A percentile compares a stretch with the other conserved stretches of the same genome.
phyloP scores from a whole-genome alignment of 768 basidiomycete species.

The Pulveroboletus ravenelii region DNA sequence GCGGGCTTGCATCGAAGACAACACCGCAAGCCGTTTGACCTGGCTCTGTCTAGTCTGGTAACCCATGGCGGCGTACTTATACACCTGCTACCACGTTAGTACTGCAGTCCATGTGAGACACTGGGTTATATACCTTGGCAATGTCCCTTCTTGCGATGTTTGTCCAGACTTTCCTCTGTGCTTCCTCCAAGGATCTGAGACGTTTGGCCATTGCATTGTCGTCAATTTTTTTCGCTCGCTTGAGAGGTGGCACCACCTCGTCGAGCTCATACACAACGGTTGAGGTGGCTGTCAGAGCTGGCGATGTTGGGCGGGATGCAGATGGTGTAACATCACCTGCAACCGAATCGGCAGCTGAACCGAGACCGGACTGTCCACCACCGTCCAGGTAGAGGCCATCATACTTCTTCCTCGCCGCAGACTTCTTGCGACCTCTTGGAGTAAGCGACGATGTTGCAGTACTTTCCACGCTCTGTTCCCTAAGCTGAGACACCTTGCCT shows the following conservation, averaged over 20 bases:
- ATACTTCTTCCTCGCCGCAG: slow-evolving; percentile 52
- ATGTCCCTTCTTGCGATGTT: slow-evolving; percentile 83
- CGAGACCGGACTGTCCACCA: slow-evolving; percentile 43
- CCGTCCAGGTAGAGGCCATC: slow-evolving; percentile 50
- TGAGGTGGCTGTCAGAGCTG: slow-evolving; percentile 48
- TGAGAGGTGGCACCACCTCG: slow-evolving; percentile 64
- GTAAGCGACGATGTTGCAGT: slow-evolving; percentile 34
- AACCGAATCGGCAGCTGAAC: slow-evolving; percentile 45
- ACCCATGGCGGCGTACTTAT: slow-evolving; percentile 68
- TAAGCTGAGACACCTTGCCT: slow-evolving; percentile 42
- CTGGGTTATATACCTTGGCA: slow-evolving; percentile 54
- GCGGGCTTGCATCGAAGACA: slow-evolving; percentile 74
- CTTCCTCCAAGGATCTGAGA: slow-evolving; percentile 72
- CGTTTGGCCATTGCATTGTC: slow-evolving; percentile 68
- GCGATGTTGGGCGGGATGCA: slow-evolving; percentile 68
- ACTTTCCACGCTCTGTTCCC: slow-evolving; percentile 60
- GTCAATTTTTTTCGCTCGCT: slow-evolving; percentile 73
- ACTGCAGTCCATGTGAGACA: neutral
- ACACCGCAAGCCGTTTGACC: slow-evolving; percentile 68
- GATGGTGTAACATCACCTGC: slow-evolving; percentile 69
- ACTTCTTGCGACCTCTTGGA: slow-evolving; percentile 55
- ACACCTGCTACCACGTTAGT: slow-evolving; percentile 48
- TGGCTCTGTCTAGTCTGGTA: slow-evolving; percentile 65
- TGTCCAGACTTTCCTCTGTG: slow-evolving; percentile 86
- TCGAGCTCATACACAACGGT: slow-evolving; percentile 69